Percentiles rank a stretch among this genome's conserved stretches.
phyloP scores from a whole-genome alignment of 768 basidiomycete species.

The Podaxis rugospora region DNA sequence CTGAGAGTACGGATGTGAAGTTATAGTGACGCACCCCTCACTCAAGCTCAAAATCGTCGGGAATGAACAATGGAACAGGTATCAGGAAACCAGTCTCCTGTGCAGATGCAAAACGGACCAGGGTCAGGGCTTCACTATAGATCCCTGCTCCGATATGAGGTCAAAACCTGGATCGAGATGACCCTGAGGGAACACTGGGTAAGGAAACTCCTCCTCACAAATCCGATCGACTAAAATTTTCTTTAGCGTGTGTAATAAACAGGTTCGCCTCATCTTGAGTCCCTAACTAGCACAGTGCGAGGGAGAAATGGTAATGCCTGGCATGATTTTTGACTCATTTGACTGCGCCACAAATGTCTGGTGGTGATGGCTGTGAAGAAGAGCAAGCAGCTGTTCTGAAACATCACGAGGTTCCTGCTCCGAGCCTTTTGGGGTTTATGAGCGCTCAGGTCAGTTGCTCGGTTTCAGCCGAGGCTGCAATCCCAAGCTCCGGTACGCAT shows the following conservation, averaged over 20 bases:
- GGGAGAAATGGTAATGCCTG: not conserved
- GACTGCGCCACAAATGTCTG: constrained; percentile 28
- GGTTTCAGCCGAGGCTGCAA: constrained; percentile 48
- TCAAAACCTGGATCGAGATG: constrained; percentile 1
- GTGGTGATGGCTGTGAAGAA: constrained; percentile 28
- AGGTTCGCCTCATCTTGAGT: too few species aligned
- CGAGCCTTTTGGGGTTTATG: constrained; percentile 31
- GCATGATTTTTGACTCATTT: constrained; percentile 16
- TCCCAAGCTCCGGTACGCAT: constrained; percentile 43
- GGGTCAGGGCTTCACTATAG: constrained; percentile 8
- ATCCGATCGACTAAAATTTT: constrained; percentile 6
- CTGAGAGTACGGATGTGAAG: not conserved
- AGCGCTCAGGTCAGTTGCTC: constrained; percentile 28
- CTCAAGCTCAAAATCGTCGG: not conserved
- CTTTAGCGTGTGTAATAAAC: not conserved
- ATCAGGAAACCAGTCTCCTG: not conserved
- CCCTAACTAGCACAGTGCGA: too few species aligned
- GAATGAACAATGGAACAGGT: not conserved
- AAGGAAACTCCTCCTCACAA: constrained; percentile 8
- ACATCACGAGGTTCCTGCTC: constrained; percentile 29
- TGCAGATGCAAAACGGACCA: constrained; percentile 9
- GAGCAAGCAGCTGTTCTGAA: constrained; percentile 23
- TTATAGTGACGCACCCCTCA: not conserved
- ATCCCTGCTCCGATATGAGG: constrained; percentile 5
- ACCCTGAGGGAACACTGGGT: constrained; percentile 9